phyloP scores from a whole-genome alignment of 306 rosid species.

The Prosopis cineraria region DNA sequence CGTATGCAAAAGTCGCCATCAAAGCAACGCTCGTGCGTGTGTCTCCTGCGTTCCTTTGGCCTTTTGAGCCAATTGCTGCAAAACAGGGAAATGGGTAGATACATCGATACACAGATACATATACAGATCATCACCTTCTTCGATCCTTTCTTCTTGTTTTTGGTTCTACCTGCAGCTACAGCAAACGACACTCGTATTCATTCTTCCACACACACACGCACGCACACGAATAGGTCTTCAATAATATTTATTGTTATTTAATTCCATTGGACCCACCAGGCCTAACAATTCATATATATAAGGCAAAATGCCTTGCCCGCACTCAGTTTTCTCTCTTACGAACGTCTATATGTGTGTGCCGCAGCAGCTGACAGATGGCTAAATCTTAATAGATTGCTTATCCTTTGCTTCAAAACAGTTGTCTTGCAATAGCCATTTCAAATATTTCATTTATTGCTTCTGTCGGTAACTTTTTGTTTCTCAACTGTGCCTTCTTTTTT shows the following conservation, averaged over 20 bases:
- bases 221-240: no score
- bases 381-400: neutral
- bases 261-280: neutral
- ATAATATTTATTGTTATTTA: no score
- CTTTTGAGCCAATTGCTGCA: conserved; percentile 29
- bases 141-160: neutral
- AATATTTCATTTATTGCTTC: neutral
- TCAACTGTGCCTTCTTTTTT: neutral
- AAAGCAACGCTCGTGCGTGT: conserved; percentile 48
- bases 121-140: conserved; percentile 15
- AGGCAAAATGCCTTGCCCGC: neutral
- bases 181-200: neutral
- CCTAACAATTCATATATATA: neutral
- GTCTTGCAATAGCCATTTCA: neutral
- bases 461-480: neutral
- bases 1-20: conserved; percentile 36
- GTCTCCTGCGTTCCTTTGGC: conserved; percentile 33
- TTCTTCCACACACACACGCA: neutral
- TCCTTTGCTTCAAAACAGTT: neutral
- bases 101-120: no score
- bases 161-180: conserved; percentile 23
- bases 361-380: neutral
- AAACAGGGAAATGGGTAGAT: conserved; percentile 26
- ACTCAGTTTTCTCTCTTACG: neutral
- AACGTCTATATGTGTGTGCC: neutral